phyloP scores from a whole-genome alignment of 164 flowering plant genomes.

The Liriodendron chinense region DNA sequence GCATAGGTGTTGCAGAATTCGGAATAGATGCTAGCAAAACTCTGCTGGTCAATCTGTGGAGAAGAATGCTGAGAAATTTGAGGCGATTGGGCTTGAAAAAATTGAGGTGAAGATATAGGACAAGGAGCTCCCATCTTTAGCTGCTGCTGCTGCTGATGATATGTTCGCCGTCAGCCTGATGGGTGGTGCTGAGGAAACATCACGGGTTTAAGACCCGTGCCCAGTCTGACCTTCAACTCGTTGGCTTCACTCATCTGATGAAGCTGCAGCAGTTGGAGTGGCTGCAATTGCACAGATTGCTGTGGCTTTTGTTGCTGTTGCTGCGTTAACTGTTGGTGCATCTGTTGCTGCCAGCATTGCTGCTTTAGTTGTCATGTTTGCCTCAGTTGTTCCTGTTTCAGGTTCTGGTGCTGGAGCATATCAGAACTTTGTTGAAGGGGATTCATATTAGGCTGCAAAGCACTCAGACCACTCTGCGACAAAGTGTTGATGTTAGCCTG shows the following conservation, averaged over 20 bases:
- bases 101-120: constrained; percentile 68
- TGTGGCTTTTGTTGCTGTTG: too few relatives aligned
- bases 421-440: constrained; percentile 43
- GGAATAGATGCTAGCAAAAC: constrained; percentile 40
- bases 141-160: constrained; percentile 58
- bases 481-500: constrained; percentile 46
- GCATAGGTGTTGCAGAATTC: constrained; percentile 72
- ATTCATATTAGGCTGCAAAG: constrained; percentile 53
- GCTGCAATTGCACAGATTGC: constrained; percentile 40
- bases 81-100: constrained; percentile 64
- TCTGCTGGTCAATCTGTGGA: constrained; percentile 84
- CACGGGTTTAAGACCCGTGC: constrained; percentile 48
- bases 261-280: constrained; percentile 54
- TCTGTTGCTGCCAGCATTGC: constrained; percentile 47
- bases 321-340: constrained; percentile 51
- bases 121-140: constrained; percentile 59
- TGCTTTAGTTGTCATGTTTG: constrained; percentile 53
- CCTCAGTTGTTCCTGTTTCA: constrained; percentile 54
- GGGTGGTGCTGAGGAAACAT: constrained; percentile 57
- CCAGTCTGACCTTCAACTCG: constrained; percentile 60
- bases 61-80: constrained; percentile 75
- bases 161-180: constrained; percentile 45
- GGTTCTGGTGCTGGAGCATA: constrained; percentile 52
- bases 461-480: constrained; percentile 49
- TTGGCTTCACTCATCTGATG: constrained; percentile 51